A percentile compares a stretch with the other conserved stretches of the same genome.
These are phyloP conservation scores for Furcasterigmium furcatum DNA, from an alignment of 2,329 filamentous ascomycete genomes.

Conservation along the genomic window DNA sequence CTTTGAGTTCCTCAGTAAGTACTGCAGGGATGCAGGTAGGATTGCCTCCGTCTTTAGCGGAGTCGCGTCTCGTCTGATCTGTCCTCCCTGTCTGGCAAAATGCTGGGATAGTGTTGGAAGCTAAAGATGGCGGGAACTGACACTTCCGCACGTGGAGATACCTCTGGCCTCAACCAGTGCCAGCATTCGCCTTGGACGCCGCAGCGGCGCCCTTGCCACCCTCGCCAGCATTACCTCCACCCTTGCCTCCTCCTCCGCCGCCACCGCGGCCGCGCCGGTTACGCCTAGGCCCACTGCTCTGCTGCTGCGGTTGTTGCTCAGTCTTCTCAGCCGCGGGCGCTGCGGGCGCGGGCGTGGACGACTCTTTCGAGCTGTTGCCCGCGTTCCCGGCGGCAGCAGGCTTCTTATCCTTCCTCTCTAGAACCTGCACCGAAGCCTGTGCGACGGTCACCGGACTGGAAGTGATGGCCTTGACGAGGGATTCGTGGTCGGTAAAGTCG, in stretches of 20 bases:
- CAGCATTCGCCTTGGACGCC: conserved; percentile 3
- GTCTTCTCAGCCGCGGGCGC: conserved; percentile 4
- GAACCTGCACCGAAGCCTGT: conserved; percentile 80
- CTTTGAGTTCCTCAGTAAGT: no score
- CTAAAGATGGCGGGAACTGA: no score
- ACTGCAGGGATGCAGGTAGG: no score
- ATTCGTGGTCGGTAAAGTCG: conserved; percentile 73
- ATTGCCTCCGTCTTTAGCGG: no score
- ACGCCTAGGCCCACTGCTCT: conserved; percentile 10
- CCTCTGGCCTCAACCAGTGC: no score
- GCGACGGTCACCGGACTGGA: conserved; percentile 80
- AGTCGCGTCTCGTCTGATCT: no score
- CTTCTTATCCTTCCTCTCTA: conserved; percentile 72
- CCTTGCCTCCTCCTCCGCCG: conserved; percentile 7
- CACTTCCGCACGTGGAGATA: no score
- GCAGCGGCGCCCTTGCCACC: conserved; percentile 2
- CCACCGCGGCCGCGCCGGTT: conserved; percentile 19
- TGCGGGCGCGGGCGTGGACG: conserved; percentile 1
- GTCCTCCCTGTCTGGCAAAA: no score
- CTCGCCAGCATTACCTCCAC: conserved; percentile 1
- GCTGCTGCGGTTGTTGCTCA: conserved; percentile 1
- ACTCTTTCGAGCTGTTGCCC: no score
- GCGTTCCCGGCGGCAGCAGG: conserved; percentile 16
- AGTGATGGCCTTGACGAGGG: conserved; percentile 73
- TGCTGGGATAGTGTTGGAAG: no score